A percentile compares a stretch with the other conserved stretches of the same genome.
These are phyloP conservation scores for Francoa sonchifolia DNA, from an alignment of 441 rosid species.

Conservation along the genomic window DNA sequence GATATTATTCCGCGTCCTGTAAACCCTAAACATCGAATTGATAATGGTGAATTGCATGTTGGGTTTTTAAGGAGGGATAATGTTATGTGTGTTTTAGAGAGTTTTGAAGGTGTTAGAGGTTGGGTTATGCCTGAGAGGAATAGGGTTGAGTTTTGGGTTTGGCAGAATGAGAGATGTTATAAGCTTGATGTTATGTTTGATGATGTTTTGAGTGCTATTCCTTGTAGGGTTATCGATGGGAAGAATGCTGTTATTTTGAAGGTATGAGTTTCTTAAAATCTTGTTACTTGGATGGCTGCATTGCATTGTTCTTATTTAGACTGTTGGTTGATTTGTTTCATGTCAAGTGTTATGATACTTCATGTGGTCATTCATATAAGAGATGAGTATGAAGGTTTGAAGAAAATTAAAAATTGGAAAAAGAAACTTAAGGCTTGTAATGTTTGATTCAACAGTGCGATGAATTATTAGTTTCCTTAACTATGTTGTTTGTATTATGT, in stretches of 20 bases:
- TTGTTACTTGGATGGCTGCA: neutral
- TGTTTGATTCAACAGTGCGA: too few relatives aligned
- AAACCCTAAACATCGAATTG: slow-evolving; percentile 23
- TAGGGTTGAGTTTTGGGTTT: slow-evolving; percentile 64
- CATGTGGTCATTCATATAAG: too few relatives aligned
- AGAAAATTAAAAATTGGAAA: too few relatives aligned
- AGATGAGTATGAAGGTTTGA: too few relatives aligned
- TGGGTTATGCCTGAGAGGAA: slow-evolving; percentile 73
- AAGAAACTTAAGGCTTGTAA: too few relatives aligned
- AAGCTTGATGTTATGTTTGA: slow-evolving; percentile 65
- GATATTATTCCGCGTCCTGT: slow-evolving; percentile 60
- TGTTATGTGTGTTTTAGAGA: slow-evolving; percentile 40
- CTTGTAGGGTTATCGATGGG: slow-evolving; percentile 26
- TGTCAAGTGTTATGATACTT: too few relatives aligned
- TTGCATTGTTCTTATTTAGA: too few relatives aligned
- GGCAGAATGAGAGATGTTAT: slow-evolving; percentile 33
- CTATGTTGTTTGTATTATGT: too few relatives aligned
- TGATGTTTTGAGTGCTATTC: slow-evolving; percentile 50
- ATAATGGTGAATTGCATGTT: slow-evolving; percentile 30
- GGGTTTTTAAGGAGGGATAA: slow-evolving; percentile 38
- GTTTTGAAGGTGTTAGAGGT: slow-evolving; percentile 56
- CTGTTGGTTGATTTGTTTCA: neutral
- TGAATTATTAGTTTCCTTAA: too few relatives aligned
- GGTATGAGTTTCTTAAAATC: slow-evolving; percentile 44
- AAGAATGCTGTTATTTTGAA: slow-evolving; percentile 43